phyloP scores from a whole-genome alignment of 2,329 filamentous ascomycete genomes.

The Cordyceps farinosa region DNA sequence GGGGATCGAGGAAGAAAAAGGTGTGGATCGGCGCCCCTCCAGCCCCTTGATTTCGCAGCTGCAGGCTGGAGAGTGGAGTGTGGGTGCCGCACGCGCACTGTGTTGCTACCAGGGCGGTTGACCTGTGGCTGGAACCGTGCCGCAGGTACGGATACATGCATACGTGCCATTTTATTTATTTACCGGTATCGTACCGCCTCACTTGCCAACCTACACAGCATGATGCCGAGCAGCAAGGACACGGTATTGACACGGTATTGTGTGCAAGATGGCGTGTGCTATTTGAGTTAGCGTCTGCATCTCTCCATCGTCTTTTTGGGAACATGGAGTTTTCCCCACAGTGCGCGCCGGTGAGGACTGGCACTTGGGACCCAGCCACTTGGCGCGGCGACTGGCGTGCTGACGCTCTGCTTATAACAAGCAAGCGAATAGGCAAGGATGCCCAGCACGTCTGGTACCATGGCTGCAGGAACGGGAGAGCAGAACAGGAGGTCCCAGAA shows the following conservation, averaged over 20 bases:
- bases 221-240: not conserved
- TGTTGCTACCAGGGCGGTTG: not conserved
- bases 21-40: slow-evolving; percentile 11
- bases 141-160: not conserved
- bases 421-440: not conserved
- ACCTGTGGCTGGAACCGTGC: not conserved
- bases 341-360: not conserved
- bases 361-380: slow-evolving; percentile 3
- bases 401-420: not conserved
- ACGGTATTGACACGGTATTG: not conserved
- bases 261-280: not conserved
- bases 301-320: too few relatives aligned
- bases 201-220: not conserved
- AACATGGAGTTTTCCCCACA: not conserved
- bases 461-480: not conserved
- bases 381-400: not conserved
- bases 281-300: not conserved
- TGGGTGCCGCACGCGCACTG: not conserved
- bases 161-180: too few relatives aligned
- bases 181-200: too few relatives aligned
- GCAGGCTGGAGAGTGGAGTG: too few relatives aligned
- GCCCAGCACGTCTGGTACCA: not conserved
- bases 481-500: not conserved
- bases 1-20: not conserved
- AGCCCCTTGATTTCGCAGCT: slow-evolving; percentile 13